Evolutionary conservation across 108 stramenopile genomes (phyloP).

Genomic region (Skeletonema costatum): DNA sequence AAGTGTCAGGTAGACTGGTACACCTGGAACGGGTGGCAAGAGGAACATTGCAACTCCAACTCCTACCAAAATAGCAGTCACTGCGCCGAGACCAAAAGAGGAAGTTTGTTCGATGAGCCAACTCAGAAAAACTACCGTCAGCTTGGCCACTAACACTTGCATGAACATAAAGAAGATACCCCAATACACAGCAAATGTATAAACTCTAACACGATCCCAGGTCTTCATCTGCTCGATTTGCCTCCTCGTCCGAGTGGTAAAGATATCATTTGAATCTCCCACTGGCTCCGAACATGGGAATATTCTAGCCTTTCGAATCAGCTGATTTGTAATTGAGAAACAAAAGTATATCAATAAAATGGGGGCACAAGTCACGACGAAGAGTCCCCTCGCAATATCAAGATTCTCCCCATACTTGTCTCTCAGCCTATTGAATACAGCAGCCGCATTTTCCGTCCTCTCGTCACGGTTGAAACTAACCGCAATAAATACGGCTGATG

Average conservation of each 20-base stretch:
- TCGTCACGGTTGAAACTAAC: conserved; percentile 27
- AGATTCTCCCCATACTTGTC: conserved; percentile 44
- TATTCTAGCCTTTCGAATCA: conserved; percentile 22
- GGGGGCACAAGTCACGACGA: conserved; percentile 37
- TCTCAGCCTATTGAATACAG: conserved; percentile 19
- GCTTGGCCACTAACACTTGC: conserved; percentile 47
- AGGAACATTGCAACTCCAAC: conserved; percentile 59
- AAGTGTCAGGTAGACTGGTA: conserved; percentile 60
- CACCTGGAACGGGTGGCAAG: conserved; percentile 66
- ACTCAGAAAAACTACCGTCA: conserved; percentile 56
- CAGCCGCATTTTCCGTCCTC: conserved; percentile 17
- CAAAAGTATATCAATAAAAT: conserved; percentile 37
- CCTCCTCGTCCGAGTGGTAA: conserved; percentile 30
- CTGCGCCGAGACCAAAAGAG: conserved; percentile 24
- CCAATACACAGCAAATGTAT: conserved; percentile 49
- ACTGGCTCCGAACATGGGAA: conserved; percentile 32
- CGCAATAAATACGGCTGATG: conserved; percentile 38
- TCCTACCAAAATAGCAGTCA: conserved; percentile 44
- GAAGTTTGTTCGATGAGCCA: conserved; percentile 42
- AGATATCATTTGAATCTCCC: conserved; percentile 16
- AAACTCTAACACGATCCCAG: conserved; percentile 51
- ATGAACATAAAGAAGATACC: conserved; percentile 53
- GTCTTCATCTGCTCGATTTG: conserved; percentile 30
- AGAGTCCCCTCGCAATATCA: conserved; percentile 43
- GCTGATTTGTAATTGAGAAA: conserved; percentile 47